phyloP scores from a whole-genome alignment of 805 yeast genomes.

The Naumovozyma castellii region DNA sequence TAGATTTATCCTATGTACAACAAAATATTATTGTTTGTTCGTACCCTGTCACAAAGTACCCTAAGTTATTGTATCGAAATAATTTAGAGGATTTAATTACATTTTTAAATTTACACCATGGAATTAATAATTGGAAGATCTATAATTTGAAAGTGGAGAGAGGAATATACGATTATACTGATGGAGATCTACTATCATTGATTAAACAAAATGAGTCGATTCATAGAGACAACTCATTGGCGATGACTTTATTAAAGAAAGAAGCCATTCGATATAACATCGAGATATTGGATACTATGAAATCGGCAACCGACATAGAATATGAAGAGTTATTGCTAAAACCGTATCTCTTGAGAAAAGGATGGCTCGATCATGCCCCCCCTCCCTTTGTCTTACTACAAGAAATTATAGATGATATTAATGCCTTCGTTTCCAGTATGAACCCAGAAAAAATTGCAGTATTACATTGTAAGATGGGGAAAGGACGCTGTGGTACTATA shows the following conservation, averaged over 20 bases:
- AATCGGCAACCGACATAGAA: neutral
- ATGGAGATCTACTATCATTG: constrained; percentile 13
- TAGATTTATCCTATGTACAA: constrained; percentile 63
- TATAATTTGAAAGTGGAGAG: constrained; percentile 63
- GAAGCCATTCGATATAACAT: neutral
- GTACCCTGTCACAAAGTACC: constrained; percentile 48
- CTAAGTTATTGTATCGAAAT: constrained; percentile 42
- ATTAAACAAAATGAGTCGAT: neutral
- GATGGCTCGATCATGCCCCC: constrained; percentile 72
- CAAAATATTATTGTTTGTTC: constrained; percentile 63
- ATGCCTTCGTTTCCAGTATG: constrained; percentile 30
- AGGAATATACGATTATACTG: constrained; percentile 31
- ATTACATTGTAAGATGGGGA: constrained; percentile 84
- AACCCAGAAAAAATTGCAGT: constrained; percentile 43
- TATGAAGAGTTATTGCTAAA: neutral
- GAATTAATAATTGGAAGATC: constrained; percentile 50
- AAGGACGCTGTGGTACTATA: constrained; percentile 81
- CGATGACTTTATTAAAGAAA: neutral
- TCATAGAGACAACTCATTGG: neutral
- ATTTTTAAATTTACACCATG: constrained; percentile 40
- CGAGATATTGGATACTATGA: neutral
- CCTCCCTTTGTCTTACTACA: constrained; percentile 53
- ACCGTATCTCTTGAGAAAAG: constrained; percentile 23
- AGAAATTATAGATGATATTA: constrained; percentile 37
- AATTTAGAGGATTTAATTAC: constrained; percentile 41